These are phyloP conservation scores for Mucor sp. DNA, from an alignment of 371 early-diverging fungal genomes.

Conservation along the genomic window DNA sequence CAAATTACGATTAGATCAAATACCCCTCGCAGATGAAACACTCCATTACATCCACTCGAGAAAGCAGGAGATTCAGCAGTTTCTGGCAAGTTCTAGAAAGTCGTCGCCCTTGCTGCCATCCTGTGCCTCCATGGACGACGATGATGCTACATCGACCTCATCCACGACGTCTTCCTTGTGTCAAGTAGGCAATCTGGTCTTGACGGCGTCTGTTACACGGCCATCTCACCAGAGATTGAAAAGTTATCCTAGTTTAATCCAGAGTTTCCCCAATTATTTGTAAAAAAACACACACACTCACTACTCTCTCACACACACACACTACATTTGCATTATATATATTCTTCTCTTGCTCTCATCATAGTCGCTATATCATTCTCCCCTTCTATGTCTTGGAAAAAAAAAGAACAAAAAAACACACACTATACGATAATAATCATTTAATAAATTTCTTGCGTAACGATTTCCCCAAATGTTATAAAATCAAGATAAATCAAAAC, in stretches of 20 bases:
- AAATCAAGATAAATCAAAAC: constrained; percentile 84
- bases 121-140: constrained; percentile 5
- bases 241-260: constrained; percentile 40
- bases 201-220: constrained; percentile 47
- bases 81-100: constrained; percentile 7
- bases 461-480: neutral
- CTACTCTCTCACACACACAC: neutral
- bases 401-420: neutral
- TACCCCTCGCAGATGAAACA: constrained; percentile 6
- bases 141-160: constrained; percentile 3
- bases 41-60: constrained; percentile 5
- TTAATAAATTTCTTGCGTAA: neutral
- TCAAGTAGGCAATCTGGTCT: constrained; percentile 32
- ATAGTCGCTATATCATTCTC: neutral
- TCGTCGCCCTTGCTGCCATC: constrained; percentile 1
- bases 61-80: constrained; percentile 14
- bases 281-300: neutral
- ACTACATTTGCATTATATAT: neutral
- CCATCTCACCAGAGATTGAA: constrained; percentile 36
- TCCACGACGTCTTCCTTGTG: constrained; percentile 21
- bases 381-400: neutral
- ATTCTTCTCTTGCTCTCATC: neutral
- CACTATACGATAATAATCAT: neutral
- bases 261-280: constrained; percentile 20
- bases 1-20: neutral